Percentiles rank a stretch among this genome's conserved stretches.
Conservation (phyloP, 305 asterid species). For the Rubia peregrina region DNA sequence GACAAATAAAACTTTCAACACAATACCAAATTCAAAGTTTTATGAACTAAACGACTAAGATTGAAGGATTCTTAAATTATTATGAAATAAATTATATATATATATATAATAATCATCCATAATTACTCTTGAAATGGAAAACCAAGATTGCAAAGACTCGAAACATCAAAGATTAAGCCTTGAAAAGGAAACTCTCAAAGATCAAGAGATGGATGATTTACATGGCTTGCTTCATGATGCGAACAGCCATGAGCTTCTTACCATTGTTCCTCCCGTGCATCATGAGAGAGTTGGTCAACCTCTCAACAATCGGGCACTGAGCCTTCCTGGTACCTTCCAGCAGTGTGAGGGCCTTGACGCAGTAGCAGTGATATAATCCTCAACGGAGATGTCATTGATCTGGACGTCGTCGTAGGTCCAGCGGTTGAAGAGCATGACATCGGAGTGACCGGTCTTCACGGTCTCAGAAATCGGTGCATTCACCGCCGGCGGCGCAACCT, state of each 20-base stretch:
- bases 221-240: no score
- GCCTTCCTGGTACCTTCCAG: conserved; percentile 93
- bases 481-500: conserved; percentile 12
- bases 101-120: neutral
- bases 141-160: neutral
- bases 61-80: no score
- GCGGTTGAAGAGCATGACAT: conserved; percentile 59
- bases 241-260: no score
- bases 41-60: no score
- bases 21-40: no score
- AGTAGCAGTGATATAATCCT: conserved; percentile 75
- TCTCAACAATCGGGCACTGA: conserved; percentile 78
- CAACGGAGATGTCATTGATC: conserved; percentile 67
- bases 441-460: conserved; percentile 33
- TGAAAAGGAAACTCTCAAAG: conserved; percentile 10
- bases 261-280: conserved; percentile 90
- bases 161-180: neutral
- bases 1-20: no score
- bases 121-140: conserved; percentile 7
- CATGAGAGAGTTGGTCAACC: conserved; percentile 80
- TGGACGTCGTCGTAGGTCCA: conserved; percentile 75
- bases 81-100: no score
- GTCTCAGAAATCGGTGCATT: neutral
- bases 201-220: no score
- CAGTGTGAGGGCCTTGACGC: conserved; percentile 75